Conservation (phyloP, 139 green algal species). For the Deuterostichococcus epilithicus region DNA sequence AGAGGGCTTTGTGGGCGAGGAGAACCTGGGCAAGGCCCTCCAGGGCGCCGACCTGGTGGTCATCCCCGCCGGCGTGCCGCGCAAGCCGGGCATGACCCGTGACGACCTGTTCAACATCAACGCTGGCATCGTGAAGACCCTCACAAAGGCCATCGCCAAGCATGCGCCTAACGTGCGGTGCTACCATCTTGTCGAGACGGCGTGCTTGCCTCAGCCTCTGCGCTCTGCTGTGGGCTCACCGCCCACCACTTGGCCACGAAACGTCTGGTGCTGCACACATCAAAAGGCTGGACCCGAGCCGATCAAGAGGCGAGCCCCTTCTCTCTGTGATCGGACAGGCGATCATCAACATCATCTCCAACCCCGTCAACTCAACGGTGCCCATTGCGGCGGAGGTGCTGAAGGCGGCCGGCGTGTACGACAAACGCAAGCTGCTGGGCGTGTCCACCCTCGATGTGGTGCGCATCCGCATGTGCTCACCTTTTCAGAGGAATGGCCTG, state of each 20-base stretch:
- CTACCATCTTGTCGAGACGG: too few species aligned
- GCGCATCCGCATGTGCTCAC: too few species aligned
- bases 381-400: conserved; percentile 94
- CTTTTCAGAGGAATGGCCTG: not conserved
- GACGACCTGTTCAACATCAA: conserved; percentile 99
- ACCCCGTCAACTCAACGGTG: conserved; percentile 98
- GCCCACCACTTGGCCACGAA: too few species aligned
- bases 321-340: conserved; percentile 14
- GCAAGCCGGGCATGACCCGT: conserved; percentile 98
- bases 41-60: conserved; percentile 85
- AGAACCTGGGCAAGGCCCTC: conserved; percentile 77
- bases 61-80: conserved; percentile 92
- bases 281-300: not conserved
- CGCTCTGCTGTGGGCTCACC: too few species aligned
- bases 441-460: conserved; percentile 91
- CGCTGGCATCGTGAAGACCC: conserved; percentile 89
- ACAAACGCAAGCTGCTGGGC: conserved; percentile 52
- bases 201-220: too few species aligned
- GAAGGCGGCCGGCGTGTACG: conserved; percentile 74
- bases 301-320: too few species aligned
- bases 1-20: conserved; percentile 68
- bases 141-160: conserved; percentile 73
- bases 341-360: conserved; percentile 88
- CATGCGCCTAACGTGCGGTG: conserved; percentile 68
- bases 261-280: not conserved